These are phyloP conservation scores for Clausena lansium DNA, from an alignment of 345 rosid genomes.

Conservation along the genomic window DNA sequence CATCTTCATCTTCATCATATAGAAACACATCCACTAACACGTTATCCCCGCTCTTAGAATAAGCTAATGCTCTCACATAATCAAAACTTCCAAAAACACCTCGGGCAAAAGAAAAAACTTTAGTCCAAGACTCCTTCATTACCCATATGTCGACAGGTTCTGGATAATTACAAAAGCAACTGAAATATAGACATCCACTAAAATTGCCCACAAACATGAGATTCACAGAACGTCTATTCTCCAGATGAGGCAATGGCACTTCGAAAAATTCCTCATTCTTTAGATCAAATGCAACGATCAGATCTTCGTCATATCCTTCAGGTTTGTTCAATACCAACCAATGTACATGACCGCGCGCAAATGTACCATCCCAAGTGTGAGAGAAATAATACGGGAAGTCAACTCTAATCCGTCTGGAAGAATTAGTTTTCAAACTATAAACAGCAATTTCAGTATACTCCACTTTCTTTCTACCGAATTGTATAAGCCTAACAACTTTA, in stretches of 20 bases:
- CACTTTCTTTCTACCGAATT: too few relatives aligned
- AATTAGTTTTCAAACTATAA: neutral
- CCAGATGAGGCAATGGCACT: too few relatives aligned
- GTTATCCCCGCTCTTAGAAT: neutral
- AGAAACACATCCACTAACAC: neutral
- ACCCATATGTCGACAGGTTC: neutral
- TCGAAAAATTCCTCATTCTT: too few relatives aligned
- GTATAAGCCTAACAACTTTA: neutral
- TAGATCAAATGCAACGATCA: too few relatives aligned
- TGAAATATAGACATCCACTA: neutral
- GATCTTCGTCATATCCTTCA: too few relatives aligned
- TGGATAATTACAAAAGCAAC: neutral
- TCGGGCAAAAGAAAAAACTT: neutral
- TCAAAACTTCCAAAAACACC: neutral
- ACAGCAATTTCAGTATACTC: neutral
- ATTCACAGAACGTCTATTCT: neutral
- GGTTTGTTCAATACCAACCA: neutral
- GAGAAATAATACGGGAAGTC: neutral
- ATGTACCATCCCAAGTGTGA: neutral
- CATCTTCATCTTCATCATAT: too few relatives aligned
- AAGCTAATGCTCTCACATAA: neutral
- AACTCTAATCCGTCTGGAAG: neutral
- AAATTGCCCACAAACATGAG: neutral
- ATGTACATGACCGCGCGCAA: neutral
- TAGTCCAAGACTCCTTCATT: neutral